Percentiles rank a stretch among this genome's conserved stretches.
Evolutionary conservation across 805 yeast species (phyloP).

Genomic region (Pichia phayaonensis): DNA sequence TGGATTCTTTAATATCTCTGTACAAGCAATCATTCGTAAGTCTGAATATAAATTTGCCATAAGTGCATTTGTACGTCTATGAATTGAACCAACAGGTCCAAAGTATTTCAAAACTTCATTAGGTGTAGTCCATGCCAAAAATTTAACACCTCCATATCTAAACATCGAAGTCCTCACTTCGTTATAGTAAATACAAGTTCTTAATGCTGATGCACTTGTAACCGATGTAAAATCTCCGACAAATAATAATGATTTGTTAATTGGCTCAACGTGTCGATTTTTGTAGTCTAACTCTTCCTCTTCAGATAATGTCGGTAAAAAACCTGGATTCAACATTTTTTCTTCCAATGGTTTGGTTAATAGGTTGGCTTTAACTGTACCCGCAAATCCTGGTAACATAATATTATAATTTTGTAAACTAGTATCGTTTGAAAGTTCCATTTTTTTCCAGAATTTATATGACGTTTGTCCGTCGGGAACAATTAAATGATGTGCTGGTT

Average conservation of each 20-base stretch:
- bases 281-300: conserved; percentile 1
- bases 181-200: conserved; percentile 25
- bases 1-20: conserved; percentile 16
- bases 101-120: conserved; percentile 54
- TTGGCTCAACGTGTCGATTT: conserved; percentile 5
- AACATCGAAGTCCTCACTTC: conserved; percentile 23
- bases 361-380: conserved; percentile 14
- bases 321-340: conserved; percentile 34
- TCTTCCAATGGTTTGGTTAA: conserved; percentile 31
- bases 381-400: conserved; percentile 11
- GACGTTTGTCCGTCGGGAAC: conserved; percentile 27
- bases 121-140: conserved; percentile 63
- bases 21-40: conserved; percentile 45
- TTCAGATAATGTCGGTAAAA: conserved; percentile 2
- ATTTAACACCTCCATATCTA: conserved; percentile 49
- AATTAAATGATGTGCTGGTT: conserved; percentile 58
- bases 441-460: conserved; percentile 20
- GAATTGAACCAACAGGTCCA: conserved; percentile 42
- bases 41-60: conserved; percentile 60
- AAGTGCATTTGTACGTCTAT: conserved; percentile 56
- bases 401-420: conserved; percentile 13
- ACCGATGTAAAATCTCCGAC: conserved; percentile 25
- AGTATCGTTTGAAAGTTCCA: conserved; percentile 10
- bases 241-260: conserved; percentile 25
- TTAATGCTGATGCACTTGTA: conserved; percentile 56